Evolutionary conservation across 345 rosid species (phyloP).

Genomic region (Gynandropsis gynandra): DNA sequence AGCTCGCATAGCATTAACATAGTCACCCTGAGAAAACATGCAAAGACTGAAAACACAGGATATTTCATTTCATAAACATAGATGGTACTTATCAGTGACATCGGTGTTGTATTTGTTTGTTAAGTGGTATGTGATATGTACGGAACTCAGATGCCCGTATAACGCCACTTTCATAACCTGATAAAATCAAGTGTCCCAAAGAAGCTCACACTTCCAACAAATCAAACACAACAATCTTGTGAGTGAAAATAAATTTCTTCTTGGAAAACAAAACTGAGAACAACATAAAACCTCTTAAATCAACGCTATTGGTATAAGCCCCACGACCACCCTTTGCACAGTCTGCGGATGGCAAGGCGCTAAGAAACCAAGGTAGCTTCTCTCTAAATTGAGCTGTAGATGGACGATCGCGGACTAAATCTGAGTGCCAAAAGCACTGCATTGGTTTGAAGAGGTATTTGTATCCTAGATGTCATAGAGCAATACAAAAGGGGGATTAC

Average conservation of each 20-base stretch:
- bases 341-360: constrained; percentile 90
- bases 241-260: constrained; percentile 12
- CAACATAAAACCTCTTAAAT: constrained; percentile 54
- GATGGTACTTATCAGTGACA: constrained; percentile 11
- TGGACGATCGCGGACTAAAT: constrained; percentile 64
- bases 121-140: constrained; percentile 88
- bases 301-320: constrained; percentile 80
- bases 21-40: constrained; percentile 55
- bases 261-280: constrained; percentile 10
- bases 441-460: constrained; percentile 29
- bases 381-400: constrained; percentile 69
- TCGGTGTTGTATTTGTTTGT: constrained; percentile 54
- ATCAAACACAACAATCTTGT: constrained; percentile 1
- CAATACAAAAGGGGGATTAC: constrained; percentile 38
- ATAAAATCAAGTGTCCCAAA: constrained; percentile 15
- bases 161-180: constrained; percentile 76
- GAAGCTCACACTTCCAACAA: constrained; percentile 41
- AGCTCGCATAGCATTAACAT: constrained; percentile 73
- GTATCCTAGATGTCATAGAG: constrained; percentile 14
- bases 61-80: constrained; percentile 8
- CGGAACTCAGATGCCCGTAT: constrained; percentile 89
- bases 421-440: constrained; percentile 86
- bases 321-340: constrained; percentile 99
- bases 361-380: constrained; percentile 89
- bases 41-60: constrained; percentile 19